Percentiles rank a stretch among this genome's conserved stretches.
Conservation (phyloP, 202 grass and related monocot species). For the Eragrostis tef region DNA sequence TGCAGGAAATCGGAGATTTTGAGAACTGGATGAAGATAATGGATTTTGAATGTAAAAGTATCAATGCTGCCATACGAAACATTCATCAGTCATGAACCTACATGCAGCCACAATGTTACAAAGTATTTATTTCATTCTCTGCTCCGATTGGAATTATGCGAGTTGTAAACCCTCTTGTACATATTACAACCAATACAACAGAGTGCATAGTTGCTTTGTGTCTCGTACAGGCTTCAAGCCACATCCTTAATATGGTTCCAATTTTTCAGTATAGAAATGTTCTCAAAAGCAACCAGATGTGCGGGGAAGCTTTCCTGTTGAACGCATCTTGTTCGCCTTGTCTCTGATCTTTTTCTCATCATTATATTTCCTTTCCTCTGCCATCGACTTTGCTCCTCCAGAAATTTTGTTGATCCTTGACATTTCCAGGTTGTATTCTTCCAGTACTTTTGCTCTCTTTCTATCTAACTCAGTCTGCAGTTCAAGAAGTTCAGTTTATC, state of each 20-base stretch:
- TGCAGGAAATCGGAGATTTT: conserved; percentile 89
- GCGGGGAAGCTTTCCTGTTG: conserved; percentile 48
- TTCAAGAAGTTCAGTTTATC: conserved; percentile 29
- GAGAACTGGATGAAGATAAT: conserved; percentile 97
- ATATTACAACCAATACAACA: conserved; percentile 31
- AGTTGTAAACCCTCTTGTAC: conserved; percentile 13
- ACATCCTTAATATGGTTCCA: background rate
- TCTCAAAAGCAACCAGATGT: conserved; percentile 67
- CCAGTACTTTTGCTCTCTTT: conserved; percentile 50
- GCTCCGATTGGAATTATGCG: background rate
- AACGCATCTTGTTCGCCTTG: conserved; percentile 67
- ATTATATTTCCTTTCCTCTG: conserved; percentile 63
- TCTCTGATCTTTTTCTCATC: conserved; percentile 65
- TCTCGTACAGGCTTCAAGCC: background rate
- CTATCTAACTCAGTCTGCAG: conserved; percentile 62
- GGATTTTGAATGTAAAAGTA: too few relatives aligned
- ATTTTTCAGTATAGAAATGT: conserved; percentile 3
- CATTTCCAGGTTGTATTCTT: conserved; percentile 60
- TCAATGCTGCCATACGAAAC: too few relatives aligned
- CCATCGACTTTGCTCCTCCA: conserved; percentile 55
- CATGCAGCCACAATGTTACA: background rate
- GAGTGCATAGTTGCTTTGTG: background rate
- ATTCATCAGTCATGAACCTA: too few relatives aligned
- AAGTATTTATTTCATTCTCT: too few relatives aligned
- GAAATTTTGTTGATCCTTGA: conserved; percentile 69